Percentiles rank a stretch among this genome's conserved stretches.
Conservation (phyloP, 2,329 filamentous ascomycete species). For the Cordyceps cicadae region DNA sequence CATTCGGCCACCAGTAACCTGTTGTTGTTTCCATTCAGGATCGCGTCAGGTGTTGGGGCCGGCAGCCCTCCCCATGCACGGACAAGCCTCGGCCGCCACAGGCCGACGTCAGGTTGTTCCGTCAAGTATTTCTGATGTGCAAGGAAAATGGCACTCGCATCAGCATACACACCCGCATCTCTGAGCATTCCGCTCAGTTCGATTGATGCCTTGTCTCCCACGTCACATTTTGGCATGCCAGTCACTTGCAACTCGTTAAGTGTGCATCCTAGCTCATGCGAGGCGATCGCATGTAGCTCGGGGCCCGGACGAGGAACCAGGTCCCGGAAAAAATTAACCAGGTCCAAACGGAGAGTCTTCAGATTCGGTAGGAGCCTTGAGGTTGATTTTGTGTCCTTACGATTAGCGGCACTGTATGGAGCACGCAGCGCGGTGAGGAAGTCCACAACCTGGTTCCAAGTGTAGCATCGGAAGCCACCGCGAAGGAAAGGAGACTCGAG, state of each 20-base stretch:
- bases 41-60: constrained; percentile 13
- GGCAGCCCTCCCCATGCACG: constrained; percentile 29
- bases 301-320: constrained; percentile 36
- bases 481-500: constrained; percentile 38
- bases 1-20: constrained; percentile 19
- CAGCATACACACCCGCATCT: constrained; percentile 44
- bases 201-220: constrained; percentile 36
- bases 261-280: constrained; percentile 44
- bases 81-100: constrained; percentile 36
- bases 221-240: constrained; percentile 41
- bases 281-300: constrained; percentile 44
- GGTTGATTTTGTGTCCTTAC: constrained; percentile 25
- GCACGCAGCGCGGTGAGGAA: constrained; percentile 44
- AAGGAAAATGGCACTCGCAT: constrained; percentile 36
- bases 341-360: constrained; percentile 40
- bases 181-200: constrained; percentile 45
- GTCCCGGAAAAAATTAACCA: constrained; percentile 45
- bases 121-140: constrained; percentile 32
- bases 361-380: constrained; percentile 41
- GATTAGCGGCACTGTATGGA: constrained; percentile 36
- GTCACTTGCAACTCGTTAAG: constrained; percentile 46
- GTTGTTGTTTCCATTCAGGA: constrained; percentile 19
- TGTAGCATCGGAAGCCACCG: constrained; percentile 46
- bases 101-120: constrained; percentile 27
- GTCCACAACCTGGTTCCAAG: constrained; percentile 46